phyloP scores from a whole-genome alignment of 2,329 filamentous ascomycete genomes.

The Stromatinia cepivora region DNA sequence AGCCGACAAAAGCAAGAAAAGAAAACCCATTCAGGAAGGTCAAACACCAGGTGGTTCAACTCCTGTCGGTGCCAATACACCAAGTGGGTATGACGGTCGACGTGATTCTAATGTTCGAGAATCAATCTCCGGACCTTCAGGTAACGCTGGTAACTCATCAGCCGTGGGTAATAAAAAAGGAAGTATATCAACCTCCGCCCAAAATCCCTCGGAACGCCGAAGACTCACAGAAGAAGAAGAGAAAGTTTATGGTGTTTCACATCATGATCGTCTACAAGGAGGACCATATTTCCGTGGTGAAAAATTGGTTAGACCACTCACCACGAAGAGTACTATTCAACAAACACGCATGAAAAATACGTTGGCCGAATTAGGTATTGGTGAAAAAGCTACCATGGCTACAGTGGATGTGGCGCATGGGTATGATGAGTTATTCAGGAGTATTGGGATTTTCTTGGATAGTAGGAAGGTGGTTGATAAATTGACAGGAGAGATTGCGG shows the following conservation, averaged over 20 bases:
- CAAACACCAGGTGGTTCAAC: slow-evolving; percentile 45
- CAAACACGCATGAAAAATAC: slow-evolving; percentile 73
- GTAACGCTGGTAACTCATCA: slow-evolving; percentile 37
- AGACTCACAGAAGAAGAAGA: slow-evolving; percentile 76
- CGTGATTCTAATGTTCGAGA: slow-evolving; percentile 42
- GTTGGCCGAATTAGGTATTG: slow-evolving; percentile 70
- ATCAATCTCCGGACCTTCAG: slow-evolving; percentile 40
- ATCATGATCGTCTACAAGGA: slow-evolving; percentile 80
- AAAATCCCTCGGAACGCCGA: slow-evolving; percentile 55
- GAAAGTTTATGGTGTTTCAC: slow-evolving; percentile 76
- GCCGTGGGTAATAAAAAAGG: slow-evolving; percentile 39
- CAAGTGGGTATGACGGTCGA: slow-evolving; percentile 43
- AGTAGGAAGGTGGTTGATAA: slow-evolving; percentile 74
- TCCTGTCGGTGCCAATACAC: slow-evolving; percentile 38
- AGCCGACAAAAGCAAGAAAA: slow-evolving; percentile 87
- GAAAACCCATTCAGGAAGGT: slow-evolving; percentile 65
- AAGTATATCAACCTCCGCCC: slow-evolving; percentile 27
- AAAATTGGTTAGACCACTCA: slow-evolving; percentile 74
- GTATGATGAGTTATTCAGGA: slow-evolving; percentile 69
- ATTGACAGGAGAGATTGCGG: slow-evolving; percentile 68
- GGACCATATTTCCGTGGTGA: slow-evolving; percentile 91
- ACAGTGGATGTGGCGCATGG: slow-evolving; percentile 69
- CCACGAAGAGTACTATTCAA: slow-evolving; percentile 74
- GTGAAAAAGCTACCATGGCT: slow-evolving; percentile 66
- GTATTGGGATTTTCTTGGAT: slow-evolving; percentile 69